These are phyloP conservation scores for Entomophthora muscae DNA, from an alignment of 371 early-diverging fungal species.

Conservation along the genomic window DNA sequence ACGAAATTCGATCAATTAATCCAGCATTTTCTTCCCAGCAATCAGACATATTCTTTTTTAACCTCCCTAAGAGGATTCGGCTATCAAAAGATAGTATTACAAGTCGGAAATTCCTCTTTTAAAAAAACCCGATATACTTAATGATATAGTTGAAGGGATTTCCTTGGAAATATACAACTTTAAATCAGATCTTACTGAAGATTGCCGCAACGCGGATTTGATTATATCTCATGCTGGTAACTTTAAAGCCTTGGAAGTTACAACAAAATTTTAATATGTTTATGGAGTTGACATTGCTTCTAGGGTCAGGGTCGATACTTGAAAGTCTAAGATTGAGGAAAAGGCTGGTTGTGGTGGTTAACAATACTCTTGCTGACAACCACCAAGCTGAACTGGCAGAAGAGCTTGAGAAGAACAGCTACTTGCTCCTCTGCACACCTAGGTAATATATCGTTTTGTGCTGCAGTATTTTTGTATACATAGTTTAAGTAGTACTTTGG, in stretches of 20 bases:
- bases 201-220: background rate
- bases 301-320: conserved; percentile 1
- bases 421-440: background rate
- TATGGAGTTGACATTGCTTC: no score
- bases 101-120: conserved; percentile 1
- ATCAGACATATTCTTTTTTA: background rate
- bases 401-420: background rate
- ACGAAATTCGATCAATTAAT: background rate
- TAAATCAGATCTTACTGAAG: background rate
- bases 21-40: background rate
- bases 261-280: no score
- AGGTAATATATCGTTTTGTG: no score
- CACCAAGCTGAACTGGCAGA: background rate
- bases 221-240: conserved; percentile 3
- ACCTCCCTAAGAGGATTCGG: background rate
- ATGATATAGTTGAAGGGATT: background rate
- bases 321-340: background rate
- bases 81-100: background rate
- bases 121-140: background rate
- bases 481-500: no score
- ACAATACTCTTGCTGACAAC: background rate
- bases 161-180: background rate
- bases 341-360: background rate
- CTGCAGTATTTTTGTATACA: no score
- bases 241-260: no score